These are phyloP conservation scores for Gentiana dahurica DNA, from an alignment of 257 asterid genomes.

Conservation along the genomic window DNA sequence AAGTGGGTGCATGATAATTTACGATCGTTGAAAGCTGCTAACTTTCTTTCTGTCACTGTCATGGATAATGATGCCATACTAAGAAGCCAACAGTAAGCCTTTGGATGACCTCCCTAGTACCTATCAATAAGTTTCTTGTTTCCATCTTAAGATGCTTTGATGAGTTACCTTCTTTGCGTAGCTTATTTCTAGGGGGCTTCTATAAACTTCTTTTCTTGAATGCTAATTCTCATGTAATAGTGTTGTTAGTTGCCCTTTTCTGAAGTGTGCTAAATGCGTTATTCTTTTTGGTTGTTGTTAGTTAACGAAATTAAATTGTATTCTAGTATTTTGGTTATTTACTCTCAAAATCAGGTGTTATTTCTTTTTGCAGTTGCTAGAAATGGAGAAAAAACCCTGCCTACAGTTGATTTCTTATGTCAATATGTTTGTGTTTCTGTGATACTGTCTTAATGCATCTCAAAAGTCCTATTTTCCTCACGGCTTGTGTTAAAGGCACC, in stretches of 20 bases:
- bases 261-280: too few species aligned
- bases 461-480: too few species aligned
- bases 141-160: neutral
- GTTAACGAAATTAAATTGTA: too few species aligned
- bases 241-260: neutral
- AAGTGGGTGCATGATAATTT: constrained; percentile 87
- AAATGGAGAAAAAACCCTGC: too few species aligned
- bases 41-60: constrained; percentile 51
- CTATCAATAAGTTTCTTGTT: neutral
- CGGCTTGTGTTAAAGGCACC: too few species aligned
- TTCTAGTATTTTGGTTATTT: too few species aligned
- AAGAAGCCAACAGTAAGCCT: constrained; percentile 87
- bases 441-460: too few species aligned
- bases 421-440: too few species aligned
- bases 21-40: constrained; percentile 58
- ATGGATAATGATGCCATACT: constrained; percentile 79
- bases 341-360: too few species aligned
- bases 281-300: too few species aligned
- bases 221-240: neutral
- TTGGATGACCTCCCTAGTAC: constrained; percentile 1
- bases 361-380: too few species aligned
- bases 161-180: neutral
- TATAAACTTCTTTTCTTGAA: neutral
- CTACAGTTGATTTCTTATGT: too few species aligned
- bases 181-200: neutral